Base-by-base conservation (phyloP, 139 green algal species). In the Astrephomene gubernaculifera region DNA sequence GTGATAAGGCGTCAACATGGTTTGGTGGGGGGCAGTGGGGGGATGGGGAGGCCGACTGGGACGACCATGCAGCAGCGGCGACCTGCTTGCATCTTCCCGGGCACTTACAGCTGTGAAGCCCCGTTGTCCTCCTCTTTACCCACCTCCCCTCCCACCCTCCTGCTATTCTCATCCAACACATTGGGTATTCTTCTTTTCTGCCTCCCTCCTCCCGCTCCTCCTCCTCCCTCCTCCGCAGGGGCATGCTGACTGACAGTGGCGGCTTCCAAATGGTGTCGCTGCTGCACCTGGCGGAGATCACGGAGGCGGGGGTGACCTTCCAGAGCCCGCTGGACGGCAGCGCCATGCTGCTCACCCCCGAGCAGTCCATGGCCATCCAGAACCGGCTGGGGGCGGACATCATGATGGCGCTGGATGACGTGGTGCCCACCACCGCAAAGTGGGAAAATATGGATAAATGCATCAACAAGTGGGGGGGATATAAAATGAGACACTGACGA, bases 321-420 rank as follows among this genome's bases (percentile, higher is more conserved):
- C 91, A 95, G 81, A 95, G 90, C 12, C 95, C 95, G 24, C 85
- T 95, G 29, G 95, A 99, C 83, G 97, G 97, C 43, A 86, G 72
- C n/a, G 85, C 68, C 38, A 98, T 99, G 95, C 88, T 99, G 90
- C 93, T 99, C 27, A 99, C 97, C 21, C 97, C 97, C 0, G 97
- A 99, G 91, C 87, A 97, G 86, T 97, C 93, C 61, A 98, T 99
- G 1, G 86, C 86, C 24, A 96, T 99, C 74, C 95, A 98, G 76
- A 98, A 98, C 90, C 60, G 65, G 44, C 71, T 83, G 44, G 89
- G 86, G 10, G 86, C 86, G 36, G 96, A 98, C 92, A 98, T 99
- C 90, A 98, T 98, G 41, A 99, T 98, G 96, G 94, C 95, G 27
- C 89, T 99, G 38, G 97, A 99, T 82, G 97, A 99, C 86, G 97